These are phyloP conservation scores for Saccharomycopsis schoenii DNA, from an alignment of 805 yeast species.

Conservation along the genomic window DNA sequence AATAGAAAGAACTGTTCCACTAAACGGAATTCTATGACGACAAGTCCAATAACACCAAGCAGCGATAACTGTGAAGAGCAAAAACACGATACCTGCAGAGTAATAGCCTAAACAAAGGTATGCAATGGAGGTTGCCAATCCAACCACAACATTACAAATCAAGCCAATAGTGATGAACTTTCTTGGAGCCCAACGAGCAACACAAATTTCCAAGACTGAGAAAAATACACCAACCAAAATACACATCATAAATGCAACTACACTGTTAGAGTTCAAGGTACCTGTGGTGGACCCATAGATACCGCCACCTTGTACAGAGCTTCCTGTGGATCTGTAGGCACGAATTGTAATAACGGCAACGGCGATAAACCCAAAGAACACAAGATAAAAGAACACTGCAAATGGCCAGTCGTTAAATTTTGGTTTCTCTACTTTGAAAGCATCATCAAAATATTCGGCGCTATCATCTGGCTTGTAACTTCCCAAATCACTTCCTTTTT, in stretches of 20 bases:
- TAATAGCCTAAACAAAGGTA: conserved; percentile 60
- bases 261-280: conserved; percentile 69
- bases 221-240: conserved; percentile 12
- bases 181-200: conserved; percentile 40
- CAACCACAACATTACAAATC: conserved; percentile 53
- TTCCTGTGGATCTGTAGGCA: conserved; percentile 44
- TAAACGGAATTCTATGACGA: conserved; percentile 61
- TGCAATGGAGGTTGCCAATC: conserved; percentile 68
- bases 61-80: conserved; percentile 52
- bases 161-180: conserved; percentile 62
- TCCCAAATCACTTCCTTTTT: conserved; percentile 11
- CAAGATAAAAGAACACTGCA: conserved; percentile 40
- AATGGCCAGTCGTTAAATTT: conserved; percentile 65
- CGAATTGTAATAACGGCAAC: conserved; percentile 60
- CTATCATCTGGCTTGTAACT: conserved; percentile 25
- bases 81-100: conserved; percentile 71
- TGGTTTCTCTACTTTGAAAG: conserved; percentile 58
- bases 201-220: neutral
- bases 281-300: conserved; percentile 40
- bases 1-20: conserved; percentile 57
- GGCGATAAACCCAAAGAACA: conserved; percentile 57
- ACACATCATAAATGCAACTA: conserved; percentile 33
- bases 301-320: conserved; percentile 48
- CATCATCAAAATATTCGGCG: conserved; percentile 48
- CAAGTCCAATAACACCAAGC: conserved; percentile 68